Percentiles rank a stretch among this genome's conserved stretches.
Evolutionary conservation across 768 basidiomycete species (phyloP).

Genomic region (Hysterangium stoloniferum): DNA sequence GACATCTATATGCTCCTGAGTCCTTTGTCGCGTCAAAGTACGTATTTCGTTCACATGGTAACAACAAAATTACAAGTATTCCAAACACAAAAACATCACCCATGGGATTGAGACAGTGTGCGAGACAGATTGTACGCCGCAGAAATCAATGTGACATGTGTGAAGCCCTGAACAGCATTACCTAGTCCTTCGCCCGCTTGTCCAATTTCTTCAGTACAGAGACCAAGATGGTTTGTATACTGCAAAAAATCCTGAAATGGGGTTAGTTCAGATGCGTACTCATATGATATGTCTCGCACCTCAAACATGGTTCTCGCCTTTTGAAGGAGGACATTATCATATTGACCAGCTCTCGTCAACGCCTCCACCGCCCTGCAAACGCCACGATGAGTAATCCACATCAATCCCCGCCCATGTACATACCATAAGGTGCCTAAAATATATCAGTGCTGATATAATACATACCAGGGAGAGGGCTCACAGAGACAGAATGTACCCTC

Average conservation of each 20-base stretch:
- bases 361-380: slow-evolving; percentile 74
- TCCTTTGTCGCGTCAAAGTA: too few relatives aligned
- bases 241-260: slow-evolving; percentile 57
- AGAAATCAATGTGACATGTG: slow-evolving; percentile 83
- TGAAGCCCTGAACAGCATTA: slow-evolving; percentile 87
- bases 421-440: slow-evolving; percentile 52
- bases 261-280: not conserved
- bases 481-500: slow-evolving; percentile 94
- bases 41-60: too few relatives aligned
- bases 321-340: slow-evolving; percentile 54
- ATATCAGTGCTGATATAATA: not conserved
- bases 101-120: slow-evolving; percentile 27
- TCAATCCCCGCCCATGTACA: slow-evolving; percentile 12
- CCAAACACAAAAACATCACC: not conserved
- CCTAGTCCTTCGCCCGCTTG: slow-evolving; percentile 80
- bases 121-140: slow-evolving; percentile 79
- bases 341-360: slow-evolving; percentile 79
- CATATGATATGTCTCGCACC: slow-evolving; percentile 43
- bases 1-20: too few relatives aligned
- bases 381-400: not conserved
- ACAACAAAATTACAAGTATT: not conserved
- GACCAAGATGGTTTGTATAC: slow-evolving; percentile 80
- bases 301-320: slow-evolving; percentile 85
- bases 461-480: not conserved
- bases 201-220: slow-evolving; percentile 83